Percentiles rank a stretch among this genome's conserved stretches.
Evolutionary conservation across 768 basidiomycete genomes (phyloP).

Genomic region (Leucosporidium creatinivorum): DNA sequence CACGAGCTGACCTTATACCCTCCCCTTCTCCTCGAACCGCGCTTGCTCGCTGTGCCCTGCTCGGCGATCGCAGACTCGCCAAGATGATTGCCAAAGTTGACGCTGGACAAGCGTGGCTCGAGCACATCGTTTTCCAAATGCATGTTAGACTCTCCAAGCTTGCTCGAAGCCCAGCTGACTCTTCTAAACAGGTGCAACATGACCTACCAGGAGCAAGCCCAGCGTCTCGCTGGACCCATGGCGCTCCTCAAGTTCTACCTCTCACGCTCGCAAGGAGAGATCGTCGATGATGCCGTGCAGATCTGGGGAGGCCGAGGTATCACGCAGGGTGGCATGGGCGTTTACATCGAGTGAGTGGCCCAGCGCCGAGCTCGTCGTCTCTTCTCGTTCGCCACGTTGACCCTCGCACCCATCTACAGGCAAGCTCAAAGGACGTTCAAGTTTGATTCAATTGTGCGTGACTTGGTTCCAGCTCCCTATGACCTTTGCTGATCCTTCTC

Average conservation of each 20-base stretch:
- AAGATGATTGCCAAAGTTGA: constrained; percentile 81
- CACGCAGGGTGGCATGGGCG: constrained; percentile 73
- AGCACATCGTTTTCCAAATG: constrained; percentile 69
- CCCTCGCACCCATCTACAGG: background rate
- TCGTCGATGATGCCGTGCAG: constrained; percentile 59
- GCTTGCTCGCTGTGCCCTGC: background rate
- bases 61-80: constrained; percentile 49
- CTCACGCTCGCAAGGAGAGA: constrained; percentile 4
- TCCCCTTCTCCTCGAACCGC: background rate
- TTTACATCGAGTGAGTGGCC: constrained; percentile 51
- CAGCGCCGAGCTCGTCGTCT: background rate
- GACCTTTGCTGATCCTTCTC: background rate
- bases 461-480: background rate
- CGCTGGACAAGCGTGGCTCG: constrained; percentile 75
- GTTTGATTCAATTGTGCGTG: constrained; percentile 4
- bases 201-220: constrained; percentile 14
- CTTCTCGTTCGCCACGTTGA: background rate
- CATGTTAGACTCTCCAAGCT: background rate
- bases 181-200: constrained; percentile 10
- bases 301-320: constrained; percentile 78
- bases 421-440: constrained; percentile 15
- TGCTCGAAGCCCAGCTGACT: background rate
- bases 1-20: background rate
- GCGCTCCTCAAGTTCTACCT: constrained; percentile 23
- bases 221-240: constrained; percentile 13